Percentiles rank a stretch among this genome's conserved stretches.
Conservation (phyloP, 768 basidiomycete species). For the Russula abietina region DNA sequence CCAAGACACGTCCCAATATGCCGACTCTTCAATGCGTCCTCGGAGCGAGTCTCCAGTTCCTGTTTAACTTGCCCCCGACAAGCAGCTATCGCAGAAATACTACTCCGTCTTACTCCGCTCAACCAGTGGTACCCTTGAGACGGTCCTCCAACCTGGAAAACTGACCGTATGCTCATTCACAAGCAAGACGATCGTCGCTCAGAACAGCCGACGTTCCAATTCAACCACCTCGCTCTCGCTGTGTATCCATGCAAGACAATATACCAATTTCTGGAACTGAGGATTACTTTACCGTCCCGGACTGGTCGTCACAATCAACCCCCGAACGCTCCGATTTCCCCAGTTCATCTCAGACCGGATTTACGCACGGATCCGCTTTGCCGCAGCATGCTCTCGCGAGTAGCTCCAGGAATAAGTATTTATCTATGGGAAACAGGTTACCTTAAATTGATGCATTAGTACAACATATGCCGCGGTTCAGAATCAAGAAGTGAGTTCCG, state of each 20-base stretch:
- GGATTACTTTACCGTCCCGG: slow-evolving; percentile 9
- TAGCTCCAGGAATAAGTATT: background rate
- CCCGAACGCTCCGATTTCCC: background rate
- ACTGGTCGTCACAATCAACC: slow-evolving; percentile 5
- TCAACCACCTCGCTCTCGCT: background rate
- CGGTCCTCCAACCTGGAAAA: slow-evolving; percentile 1
- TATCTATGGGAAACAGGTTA: background rate
- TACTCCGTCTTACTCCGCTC: slow-evolving; percentile 1
- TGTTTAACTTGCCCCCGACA: background rate
- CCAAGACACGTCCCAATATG: background rate
- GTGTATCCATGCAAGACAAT: slow-evolving; percentile 1
- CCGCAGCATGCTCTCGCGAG: background rate
- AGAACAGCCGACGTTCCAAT: background rate
- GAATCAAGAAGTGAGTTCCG: background rate
- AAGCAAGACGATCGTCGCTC: slow-evolving; percentile 2
- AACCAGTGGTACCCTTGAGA: slow-evolving; percentile 1
- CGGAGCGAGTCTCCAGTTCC: slow-evolving; percentile 13
- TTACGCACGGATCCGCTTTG: slow-evolving; percentile 8
- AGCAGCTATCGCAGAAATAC: slow-evolving; percentile 2
- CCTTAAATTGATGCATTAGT: slow-evolving; percentile 2
- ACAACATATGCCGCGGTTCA: slow-evolving; percentile 7
- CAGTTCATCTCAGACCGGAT: slow-evolving; percentile 3
- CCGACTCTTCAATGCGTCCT: background rate
- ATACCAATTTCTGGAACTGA: background rate
- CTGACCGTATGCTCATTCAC: background rate